These are phyloP conservation scores for Globisporangium middletonii DNA, from an alignment of 352 stramenopile species.

Conservation along the genomic window DNA sequence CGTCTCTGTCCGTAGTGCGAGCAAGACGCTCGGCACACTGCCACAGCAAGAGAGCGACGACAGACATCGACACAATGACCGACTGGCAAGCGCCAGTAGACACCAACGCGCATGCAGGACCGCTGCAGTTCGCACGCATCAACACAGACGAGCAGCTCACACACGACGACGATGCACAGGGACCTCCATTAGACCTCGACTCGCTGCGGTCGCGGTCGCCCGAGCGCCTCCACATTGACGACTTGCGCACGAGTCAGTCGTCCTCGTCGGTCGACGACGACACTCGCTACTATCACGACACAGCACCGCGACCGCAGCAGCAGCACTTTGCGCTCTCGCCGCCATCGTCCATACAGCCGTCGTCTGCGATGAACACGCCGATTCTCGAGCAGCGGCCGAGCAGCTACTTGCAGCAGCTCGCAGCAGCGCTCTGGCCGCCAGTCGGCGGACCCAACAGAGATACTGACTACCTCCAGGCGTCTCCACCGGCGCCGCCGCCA, in stretches of 20 bases:
- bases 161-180: background rate
- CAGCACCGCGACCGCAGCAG: background rate
- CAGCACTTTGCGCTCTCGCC: background rate
- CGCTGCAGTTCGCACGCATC: background rate
- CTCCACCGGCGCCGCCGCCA: background rate
- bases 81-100: background rate
- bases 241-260: slow-evolving; percentile 3
- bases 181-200: background rate
- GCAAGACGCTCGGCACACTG: background rate
- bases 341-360: background rate
- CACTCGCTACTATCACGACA: slow-evolving; percentile 2
- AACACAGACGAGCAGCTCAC: background rate
- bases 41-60: no score
- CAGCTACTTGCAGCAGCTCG: no score
- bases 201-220: background rate
- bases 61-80: background rate
- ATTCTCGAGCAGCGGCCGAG: background rate
- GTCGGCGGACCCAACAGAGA: background rate
- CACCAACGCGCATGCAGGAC: background rate
- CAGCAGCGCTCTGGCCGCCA: background rate
- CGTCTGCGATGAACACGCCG: background rate
- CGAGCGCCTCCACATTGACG: slow-evolving; percentile 8
- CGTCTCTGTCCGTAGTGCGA: no score
- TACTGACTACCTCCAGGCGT: background rate
- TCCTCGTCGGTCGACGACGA: background rate